phyloP scores from a whole-genome alignment of 257 asterid species.

The Primulina huaijiensis region DNA sequence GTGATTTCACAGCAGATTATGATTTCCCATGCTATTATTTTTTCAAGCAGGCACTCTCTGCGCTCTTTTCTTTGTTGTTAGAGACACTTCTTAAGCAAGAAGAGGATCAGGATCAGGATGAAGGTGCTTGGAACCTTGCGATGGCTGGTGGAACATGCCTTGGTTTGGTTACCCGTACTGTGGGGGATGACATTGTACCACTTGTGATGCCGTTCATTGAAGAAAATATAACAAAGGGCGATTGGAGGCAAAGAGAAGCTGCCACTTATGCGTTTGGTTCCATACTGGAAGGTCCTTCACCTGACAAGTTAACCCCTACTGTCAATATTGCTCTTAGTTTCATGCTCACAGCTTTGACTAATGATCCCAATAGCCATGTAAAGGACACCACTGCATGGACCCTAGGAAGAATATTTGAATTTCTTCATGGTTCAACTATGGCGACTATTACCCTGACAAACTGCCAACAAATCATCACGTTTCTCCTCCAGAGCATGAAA shows the following conservation, averaged over 20 bases:
- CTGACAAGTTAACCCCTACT: constrained; percentile 60
- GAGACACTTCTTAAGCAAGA: constrained; percentile 87
- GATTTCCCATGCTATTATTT: constrained; percentile 71
- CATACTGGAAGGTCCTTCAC: constrained; percentile 79
- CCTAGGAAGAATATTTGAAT: constrained; percentile 72
- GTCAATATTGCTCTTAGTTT: constrained; percentile 64
- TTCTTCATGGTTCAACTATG: constrained; percentile 66
- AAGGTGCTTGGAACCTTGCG: constrained; percentile 84
- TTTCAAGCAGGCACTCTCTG: constrained; percentile 76
- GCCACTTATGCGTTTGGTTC: constrained; percentile 86
- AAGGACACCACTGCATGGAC: constrained; percentile 91
- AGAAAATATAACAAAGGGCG: constrained; percentile 54
- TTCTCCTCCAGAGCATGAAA: constrained; percentile 81
- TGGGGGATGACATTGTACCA: constrained; percentile 77
- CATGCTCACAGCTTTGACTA: constrained; percentile 66
- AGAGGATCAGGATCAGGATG: constrained; percentile 84
- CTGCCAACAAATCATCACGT: constrained; percentile 64
- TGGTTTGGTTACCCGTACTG: constrained; percentile 79
- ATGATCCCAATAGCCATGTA: constrained; percentile 71
- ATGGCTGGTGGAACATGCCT: constrained; percentile 94
- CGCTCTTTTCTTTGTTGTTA: constrained; percentile 64
- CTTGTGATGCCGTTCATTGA: constrained; percentile 78
- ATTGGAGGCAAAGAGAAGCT: constrained; percentile 79
- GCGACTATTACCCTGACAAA: constrained; percentile 62
- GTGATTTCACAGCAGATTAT: constrained; percentile 72